These are phyloP conservation scores for Acanthochlamys bracteata DNA, from an alignment of 106 monocot genomes.

Conservation along the genomic window DNA sequence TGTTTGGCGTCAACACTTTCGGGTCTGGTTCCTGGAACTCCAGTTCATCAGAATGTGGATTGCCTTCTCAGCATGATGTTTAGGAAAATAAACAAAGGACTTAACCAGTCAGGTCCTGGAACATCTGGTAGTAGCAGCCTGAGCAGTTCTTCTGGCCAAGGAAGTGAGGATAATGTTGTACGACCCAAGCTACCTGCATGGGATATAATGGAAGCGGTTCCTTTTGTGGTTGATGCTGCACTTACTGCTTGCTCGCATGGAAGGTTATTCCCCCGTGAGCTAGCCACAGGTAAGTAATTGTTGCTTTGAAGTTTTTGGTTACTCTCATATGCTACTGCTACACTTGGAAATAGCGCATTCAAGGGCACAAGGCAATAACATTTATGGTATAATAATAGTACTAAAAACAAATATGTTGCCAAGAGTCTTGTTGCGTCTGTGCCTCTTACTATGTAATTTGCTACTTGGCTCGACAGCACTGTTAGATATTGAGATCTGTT, in stretches of 20 bases:
- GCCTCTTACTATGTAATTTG: no score
- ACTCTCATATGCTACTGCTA: background rate
- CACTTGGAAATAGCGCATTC: background rate
- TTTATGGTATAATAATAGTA: background rate
- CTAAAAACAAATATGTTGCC: no score
- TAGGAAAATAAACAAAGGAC: conserved; percentile 63
- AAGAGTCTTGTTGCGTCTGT: no score
- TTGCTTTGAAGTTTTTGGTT: background rate
- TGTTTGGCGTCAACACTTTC: conserved; percentile 97
- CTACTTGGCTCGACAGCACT: no score
- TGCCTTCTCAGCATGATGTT: conserved; percentile 90
- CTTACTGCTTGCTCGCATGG: conserved; percentile 92
- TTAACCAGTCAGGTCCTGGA: conserved; percentile 42
- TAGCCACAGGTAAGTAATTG: conserved; percentile 74
- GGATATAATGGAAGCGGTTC: conserved; percentile 98
- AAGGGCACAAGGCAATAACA: background rate
- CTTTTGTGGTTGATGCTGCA: conserved; percentile 97
- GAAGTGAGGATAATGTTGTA: conserved; percentile 44
- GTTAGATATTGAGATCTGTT: no score
- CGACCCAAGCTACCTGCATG: conserved; percentile 85
- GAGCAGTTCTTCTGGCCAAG: conserved; percentile 65
- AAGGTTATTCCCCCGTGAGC: conserved; percentile 81
- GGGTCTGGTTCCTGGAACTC: conserved; percentile 75
- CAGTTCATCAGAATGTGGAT: conserved; percentile 91
- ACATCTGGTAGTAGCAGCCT: conserved; percentile 66